Conservation (phyloP, 2,329 filamentous ascomycete species). For the Fusarium albidum region DNA sequence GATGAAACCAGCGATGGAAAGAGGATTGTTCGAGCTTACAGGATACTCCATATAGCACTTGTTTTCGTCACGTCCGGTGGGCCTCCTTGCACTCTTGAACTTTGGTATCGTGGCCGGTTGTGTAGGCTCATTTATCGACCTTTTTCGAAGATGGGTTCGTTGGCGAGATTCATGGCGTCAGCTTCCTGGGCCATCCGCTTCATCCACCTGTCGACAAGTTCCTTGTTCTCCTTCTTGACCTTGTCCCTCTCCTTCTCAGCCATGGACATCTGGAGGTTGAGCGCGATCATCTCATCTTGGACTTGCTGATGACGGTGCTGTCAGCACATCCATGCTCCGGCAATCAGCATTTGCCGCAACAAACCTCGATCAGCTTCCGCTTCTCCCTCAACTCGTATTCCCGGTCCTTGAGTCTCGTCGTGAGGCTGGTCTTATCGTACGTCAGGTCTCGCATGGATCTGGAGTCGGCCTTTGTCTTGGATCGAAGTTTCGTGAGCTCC, state of each 20-base stretch:
- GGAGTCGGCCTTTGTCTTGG: conserved; percentile 66
- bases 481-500: conserved; percentile 70
- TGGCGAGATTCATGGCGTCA: conserved; percentile 81
- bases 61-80: conserved; percentile 26
- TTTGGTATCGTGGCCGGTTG: conserved; percentile 1
- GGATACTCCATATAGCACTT: conserved; percentile 45
- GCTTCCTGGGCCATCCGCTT: conserved; percentile 85
- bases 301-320: conserved; percentile 64
- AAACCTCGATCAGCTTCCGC: conserved; percentile 79
- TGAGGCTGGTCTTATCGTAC: conserved; percentile 67
- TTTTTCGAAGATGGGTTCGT: conserved; percentile 54
- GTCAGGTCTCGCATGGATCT: conserved; percentile 69
- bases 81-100: conserved; percentile 4
- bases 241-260: conserved; percentile 78
- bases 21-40: conserved; percentile 40
- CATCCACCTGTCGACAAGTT: conserved; percentile 93
- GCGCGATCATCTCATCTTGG: conserved; percentile 89
- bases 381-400: conserved; percentile 89
- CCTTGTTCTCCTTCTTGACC: conserved; percentile 83
- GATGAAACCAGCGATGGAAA: conserved; percentile 30
- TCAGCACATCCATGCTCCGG: conserved; percentile 16
- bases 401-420: conserved; percentile 76
- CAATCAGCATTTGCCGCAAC: conserved; percentile 2
- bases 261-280: conserved; percentile 89
- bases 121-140: conserved; percentile 32